A percentile compares a stretch with the other conserved stretches of the same genome.
Evolutionary conservation across 1,284 basidiomycete genomes (phyloP).

Genomic region (Phylloboletellus chloephorus): DNA sequence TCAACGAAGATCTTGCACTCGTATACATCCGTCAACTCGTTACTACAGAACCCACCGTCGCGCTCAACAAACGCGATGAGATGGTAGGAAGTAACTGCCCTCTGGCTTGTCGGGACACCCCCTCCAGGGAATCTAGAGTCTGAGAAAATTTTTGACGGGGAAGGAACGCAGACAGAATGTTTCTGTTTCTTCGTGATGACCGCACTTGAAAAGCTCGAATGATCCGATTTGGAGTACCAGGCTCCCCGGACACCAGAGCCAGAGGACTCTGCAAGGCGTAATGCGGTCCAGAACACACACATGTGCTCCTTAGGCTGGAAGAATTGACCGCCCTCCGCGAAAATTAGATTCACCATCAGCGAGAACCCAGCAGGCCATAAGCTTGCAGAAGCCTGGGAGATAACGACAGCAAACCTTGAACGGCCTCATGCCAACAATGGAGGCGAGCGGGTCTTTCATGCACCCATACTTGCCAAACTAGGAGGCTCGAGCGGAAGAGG

Average conservation of each 20-base stretch:
- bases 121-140: not conserved
- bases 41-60: not conserved
- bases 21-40: conserved; percentile 19
- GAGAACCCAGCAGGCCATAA: not conserved
- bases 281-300: conserved; percentile 7
- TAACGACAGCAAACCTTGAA: not conserved
- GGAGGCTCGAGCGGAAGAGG: too few species aligned
- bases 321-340: not conserved
- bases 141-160: conserved; percentile 1
- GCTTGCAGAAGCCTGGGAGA: not conserved
- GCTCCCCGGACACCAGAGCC: conserved; percentile 17
- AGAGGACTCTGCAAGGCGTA: conserved; percentile 9
- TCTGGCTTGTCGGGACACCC: conserved; percentile 50
- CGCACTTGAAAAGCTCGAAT: conserved; percentile 19
- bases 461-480: too few species aligned
- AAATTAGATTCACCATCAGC: not conserved
- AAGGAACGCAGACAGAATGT: not conserved
- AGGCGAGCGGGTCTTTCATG: not conserved
- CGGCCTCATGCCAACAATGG: not conserved
- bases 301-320: conserved; percentile 4
- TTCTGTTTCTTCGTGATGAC: not conserved
- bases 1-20: conserved; percentile 10
- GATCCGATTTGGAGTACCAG: not conserved
- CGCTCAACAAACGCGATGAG: conserved; percentile 47
- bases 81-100: conserved; percentile 54